Evolutionary conservation across 768 basidiomycete species (phyloP), one percentile per base, ranked within the genome.

Genomic region (Tylopilus vinaceipallidus): DNA sequence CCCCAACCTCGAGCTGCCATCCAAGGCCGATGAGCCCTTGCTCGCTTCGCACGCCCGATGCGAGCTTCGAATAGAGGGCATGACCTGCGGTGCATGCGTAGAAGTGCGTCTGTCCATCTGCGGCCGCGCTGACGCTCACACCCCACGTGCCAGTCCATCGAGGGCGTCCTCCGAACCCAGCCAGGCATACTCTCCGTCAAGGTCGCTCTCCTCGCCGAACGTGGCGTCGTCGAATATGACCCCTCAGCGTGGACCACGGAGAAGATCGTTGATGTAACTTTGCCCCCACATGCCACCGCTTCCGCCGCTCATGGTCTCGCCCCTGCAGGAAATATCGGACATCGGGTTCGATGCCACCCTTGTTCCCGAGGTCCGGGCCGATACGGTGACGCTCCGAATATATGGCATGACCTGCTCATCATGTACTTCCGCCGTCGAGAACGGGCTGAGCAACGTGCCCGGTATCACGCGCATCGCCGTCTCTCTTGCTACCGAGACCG

Each of bases 201-300:
- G 64, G 94, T 99, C n/a, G 95, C 95, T 20, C 78, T 99, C n/a
- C 79, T 99, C 22, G 92, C 97, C 12, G 95, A 99, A 68, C 84
- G 95, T 13, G 95, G 86, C 4, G 79, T 91, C 39, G 73, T 99
- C 55, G 93, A 95, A 65, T 99, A 88, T 60, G 93, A 98, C 59
- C 82, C 90, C 2, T 62, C 72, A 0, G 62, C 72, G n/a, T 99
- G 97, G 97, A 80, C 76, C 29, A 70, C 81, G 9, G 88, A 84
- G 40, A 92, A 88, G 65, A 79, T 99, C 45, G 74, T 91, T 29
- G 78, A 73, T 44, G 91, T 91, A 56, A 46, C 27, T 55, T 26
- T 34, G 20, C 2, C 22, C 32, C 19, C 27, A n/a, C n/a, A 11
- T 43, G 19, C 11, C 8, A n/a, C 14, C 17, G 38, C 29, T 29